Evolutionary conservation across 148 eudicot genomes (phyloP).

Genomic region (Cornus suecica): DNA sequence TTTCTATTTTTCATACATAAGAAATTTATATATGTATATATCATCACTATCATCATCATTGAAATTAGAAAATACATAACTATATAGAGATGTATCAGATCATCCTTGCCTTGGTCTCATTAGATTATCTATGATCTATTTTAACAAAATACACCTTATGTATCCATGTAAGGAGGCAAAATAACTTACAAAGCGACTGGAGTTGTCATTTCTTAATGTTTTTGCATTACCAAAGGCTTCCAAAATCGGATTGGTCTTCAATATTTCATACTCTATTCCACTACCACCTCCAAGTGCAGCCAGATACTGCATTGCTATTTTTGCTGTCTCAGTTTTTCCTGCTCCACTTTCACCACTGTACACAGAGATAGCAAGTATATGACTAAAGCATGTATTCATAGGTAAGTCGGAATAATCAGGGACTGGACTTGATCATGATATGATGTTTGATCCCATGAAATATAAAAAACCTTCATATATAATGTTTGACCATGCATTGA

Average conservation of each 20-base stretch:
- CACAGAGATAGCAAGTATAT: constrained; percentile 16
- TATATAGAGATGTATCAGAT: too few relatives aligned
- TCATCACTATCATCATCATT: too few relatives aligned
- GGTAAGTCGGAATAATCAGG: constrained; percentile 5
- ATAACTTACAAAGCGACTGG: constrained; percentile 93
- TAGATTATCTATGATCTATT: too few relatives aligned
- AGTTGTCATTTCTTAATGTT: constrained; percentile 88
- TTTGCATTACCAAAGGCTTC: constrained; percentile 99
- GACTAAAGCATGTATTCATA: constrained; percentile 11
- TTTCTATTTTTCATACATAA: too few relatives aligned
- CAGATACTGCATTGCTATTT: constrained; percentile 99
- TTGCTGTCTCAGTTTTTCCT: constrained; percentile 98
- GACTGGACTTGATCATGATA: not conserved
- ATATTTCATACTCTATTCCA: constrained; percentile 90
- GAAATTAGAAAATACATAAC: too few relatives aligned
- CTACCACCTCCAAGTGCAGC: constrained; percentile 98
- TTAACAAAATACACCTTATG: not conserved
- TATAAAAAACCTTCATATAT: not conserved
- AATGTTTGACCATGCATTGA: not conserved
- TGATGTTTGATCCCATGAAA: not conserved
- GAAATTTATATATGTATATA: too few relatives aligned
- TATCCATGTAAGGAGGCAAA: constrained; percentile 9
- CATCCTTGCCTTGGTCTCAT: too few relatives aligned
- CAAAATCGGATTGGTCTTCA: constrained; percentile 88
- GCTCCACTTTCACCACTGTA: constrained; percentile 98